A percentile compares a stretch with the other conserved stretches of the same genome.
Conservation (phyloP, 2,329 filamentous ascomycete species). For the Epichloe elymi region DNA sequence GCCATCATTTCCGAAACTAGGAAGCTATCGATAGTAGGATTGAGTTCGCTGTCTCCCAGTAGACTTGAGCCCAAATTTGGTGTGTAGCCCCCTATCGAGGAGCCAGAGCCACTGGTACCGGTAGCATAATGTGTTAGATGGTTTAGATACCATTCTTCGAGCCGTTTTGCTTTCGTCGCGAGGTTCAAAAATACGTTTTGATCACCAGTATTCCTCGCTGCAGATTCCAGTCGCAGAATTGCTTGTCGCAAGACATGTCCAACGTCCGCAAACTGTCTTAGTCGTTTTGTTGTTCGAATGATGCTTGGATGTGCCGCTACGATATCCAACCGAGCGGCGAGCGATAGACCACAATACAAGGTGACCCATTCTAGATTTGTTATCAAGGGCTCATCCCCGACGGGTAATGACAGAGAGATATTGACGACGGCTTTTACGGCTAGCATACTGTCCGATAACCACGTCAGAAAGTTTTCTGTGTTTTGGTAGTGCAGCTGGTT, state of each 20-base stretch:
- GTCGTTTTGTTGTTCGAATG: conserved; percentile 12
- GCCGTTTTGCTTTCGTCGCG: conserved; percentile 7
- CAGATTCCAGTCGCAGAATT: conserved; percentile 15
- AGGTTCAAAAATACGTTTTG: conserved; percentile 15
- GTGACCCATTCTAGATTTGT: conserved; percentile 20
- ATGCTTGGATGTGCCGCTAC: conserved; percentile 15
- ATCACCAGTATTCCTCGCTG: conserved; percentile 9
- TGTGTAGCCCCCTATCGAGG: background rate
- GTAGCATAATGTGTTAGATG: background rate
- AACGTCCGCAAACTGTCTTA: conserved; percentile 18
- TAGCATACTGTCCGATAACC: conserved; percentile 18
- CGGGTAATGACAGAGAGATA: conserved; percentile 14
- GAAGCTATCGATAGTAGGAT: background rate
- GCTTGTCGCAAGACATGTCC: conserved; percentile 17
- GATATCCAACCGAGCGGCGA: conserved; percentile 17
- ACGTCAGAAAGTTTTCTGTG: conserved; percentile 12
- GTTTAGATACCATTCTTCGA: conserved; percentile 13
- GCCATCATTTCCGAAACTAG: background rate
- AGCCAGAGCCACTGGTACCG: background rate
- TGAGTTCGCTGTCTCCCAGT: background rate
- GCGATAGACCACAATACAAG: conserved; percentile 17
- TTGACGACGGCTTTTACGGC: conserved; percentile 18
- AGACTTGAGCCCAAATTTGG: background rate
- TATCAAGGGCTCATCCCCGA: conserved; percentile 15
- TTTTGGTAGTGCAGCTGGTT: conserved; percentile 4